Evolutionary conservation across 177 flowering plant genomes (phyloP), one percentile per base, ranked within the genome.

Genomic region (Telopea speciosissima): DNA sequence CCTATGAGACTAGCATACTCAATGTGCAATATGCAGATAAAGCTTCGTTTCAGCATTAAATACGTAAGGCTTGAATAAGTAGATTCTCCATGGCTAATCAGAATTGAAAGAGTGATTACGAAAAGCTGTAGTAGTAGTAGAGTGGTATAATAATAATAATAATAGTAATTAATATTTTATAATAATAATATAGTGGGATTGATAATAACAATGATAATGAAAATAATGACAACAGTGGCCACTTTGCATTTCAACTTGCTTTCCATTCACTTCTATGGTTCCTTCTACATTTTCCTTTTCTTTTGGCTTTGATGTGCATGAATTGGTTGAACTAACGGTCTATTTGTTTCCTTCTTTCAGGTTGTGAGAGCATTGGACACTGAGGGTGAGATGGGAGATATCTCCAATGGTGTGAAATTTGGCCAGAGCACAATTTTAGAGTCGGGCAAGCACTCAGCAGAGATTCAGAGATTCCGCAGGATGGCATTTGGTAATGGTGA

Each of bases 281-380:
- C 40, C 40, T 36, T 36, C 8, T 36, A 36, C 40, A 36, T 36
- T 36, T 36, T 36, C 40, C 19, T 25, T 17, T 25, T 62, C 28
- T 13, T 63, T 3, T 24, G 10, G 22, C 23, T 59, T 59, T 8
- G 19, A 23, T 21, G 42, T 8, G 36, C 24, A 40, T 28, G n/a
- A 33, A 65, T 16, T 16, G 11, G 36, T 65, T 65, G 11, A 42
- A 42, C 13, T 24, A 12, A 49, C 0, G 8, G 10, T 36, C 19
- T 31, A 21, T 72, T 19, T n/a, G 40, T 14, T 65, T 40, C 3
- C 28, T 17, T 25, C 70, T 19, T 16, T 54, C 72, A 88, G 90
- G 86, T 88, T 63, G 89, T 82, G 70, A 77, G 92, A 75, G 88
- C 92, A 56, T 76, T 88, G n/a, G 85, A 87, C 72, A 71, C 82